phyloP scores from a whole-genome alignment of 2,329 filamentous ascomycete species.

The Elsinoe perseae region DNA sequence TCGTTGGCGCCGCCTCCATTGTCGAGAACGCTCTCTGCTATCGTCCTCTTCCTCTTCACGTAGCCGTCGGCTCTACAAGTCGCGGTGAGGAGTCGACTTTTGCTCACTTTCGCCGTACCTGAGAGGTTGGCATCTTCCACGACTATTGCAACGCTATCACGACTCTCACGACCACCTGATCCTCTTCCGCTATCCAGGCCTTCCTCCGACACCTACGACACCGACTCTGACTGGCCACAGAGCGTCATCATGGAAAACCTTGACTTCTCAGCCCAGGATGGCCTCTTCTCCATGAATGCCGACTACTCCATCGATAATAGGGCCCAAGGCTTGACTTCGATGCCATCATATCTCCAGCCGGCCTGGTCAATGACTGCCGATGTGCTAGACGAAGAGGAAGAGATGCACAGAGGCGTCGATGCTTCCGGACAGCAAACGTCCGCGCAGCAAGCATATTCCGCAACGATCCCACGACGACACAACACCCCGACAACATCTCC shows the following conservation, averaged over 20 bases:
- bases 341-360: conserved; percentile 14
- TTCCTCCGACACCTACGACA: neutral
- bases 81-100: conserved; percentile 15
- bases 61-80: conserved; percentile 12
- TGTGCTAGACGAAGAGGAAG: conserved; percentile 16
- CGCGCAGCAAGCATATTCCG: conserved; percentile 10
- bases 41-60: conserved; percentile 9
- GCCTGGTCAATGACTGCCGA: conserved; percentile 16
- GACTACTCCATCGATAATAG: conserved; percentile 14
- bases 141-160: conserved; percentile 11
- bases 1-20: neutral
- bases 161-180: conserved; percentile 13
- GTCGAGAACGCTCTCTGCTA: neutral
- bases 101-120: neutral
- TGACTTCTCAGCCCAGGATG: conserved; percentile 25
- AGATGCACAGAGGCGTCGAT: conserved; percentile 8
- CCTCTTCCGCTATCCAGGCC: conserved; percentile 1
- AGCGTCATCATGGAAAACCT: conserved; percentile 36
- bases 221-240: neutral
- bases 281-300: conserved; percentile 16
- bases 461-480: conserved; percentile 5
- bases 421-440: conserved; percentile 5
- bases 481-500: conserved; percentile 24
- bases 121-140: conserved; percentile 11
- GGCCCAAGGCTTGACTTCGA: conserved; percentile 7